Evolutionary conservation across 345 rosid species (phyloP).

Genomic region (Rubroshorea leprosula): DNA sequence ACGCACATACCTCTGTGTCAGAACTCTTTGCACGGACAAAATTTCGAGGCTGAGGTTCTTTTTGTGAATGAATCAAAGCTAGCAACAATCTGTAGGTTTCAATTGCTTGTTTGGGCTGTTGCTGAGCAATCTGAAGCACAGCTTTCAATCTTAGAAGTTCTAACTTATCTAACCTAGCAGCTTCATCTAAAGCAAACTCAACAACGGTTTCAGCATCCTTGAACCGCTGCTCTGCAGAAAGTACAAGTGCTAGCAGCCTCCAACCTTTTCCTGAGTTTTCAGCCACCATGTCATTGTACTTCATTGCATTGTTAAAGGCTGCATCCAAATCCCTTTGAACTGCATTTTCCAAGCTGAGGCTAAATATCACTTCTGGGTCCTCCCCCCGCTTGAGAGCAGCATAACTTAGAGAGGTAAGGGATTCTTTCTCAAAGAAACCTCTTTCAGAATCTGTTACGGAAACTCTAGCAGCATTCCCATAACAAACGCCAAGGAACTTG

Average conservation of each 20-base stretch:
- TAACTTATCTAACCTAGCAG: conserved; percentile 53
- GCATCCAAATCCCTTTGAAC: conserved; percentile 73
- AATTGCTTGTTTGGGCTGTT: conserved; percentile 80
- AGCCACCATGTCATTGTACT: conserved; percentile 43
- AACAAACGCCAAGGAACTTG: conserved; percentile 80
- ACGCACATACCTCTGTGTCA: conserved; percentile 46
- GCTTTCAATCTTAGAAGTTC: conserved; percentile 81
- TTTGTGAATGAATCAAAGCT: conserved; percentile 68
- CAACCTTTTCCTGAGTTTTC: conserved; percentile 66
- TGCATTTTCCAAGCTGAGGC: conserved; percentile 69
- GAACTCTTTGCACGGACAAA: conserved; percentile 20
- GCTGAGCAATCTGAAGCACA: conserved; percentile 71
- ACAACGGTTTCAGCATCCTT: conserved; percentile 69
- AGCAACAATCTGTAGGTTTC: conserved; percentile 77
- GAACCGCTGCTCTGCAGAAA: conserved; percentile 67
- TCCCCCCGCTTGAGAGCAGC: conserved; percentile 46
- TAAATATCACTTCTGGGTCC: conserved; percentile 52
- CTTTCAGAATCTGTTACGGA: conserved; percentile 72
- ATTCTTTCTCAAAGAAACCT: conserved; percentile 45
- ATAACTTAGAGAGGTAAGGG: conserved; percentile 49
- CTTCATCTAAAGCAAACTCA: conserved; percentile 71
- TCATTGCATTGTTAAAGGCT: conserved; percentile 63
- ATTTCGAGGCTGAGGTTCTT: conserved; percentile 40
- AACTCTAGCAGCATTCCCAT: conserved; percentile 69
- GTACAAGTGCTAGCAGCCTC: conserved; percentile 63